Evolutionary conservation across 148 eudicot species (phyloP), one percentile per base, ranked within the genome.

Genomic region (Mesembryanthemum crystallinum): DNA sequence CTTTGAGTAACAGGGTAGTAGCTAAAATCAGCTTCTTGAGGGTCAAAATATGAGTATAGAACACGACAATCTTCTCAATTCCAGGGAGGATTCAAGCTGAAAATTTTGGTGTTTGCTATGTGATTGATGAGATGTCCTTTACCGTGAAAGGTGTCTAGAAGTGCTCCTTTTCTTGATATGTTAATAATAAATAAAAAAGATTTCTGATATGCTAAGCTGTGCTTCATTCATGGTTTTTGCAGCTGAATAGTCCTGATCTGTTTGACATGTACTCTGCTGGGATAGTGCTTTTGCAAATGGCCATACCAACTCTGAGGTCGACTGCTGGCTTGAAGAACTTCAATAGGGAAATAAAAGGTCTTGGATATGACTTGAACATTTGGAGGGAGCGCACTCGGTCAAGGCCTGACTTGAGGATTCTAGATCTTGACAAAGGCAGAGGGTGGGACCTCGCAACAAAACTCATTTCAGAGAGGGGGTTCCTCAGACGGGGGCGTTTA

Each of bases 221-320:
- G 59, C 27, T 37, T 25, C 59, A 67, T 28, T n/a, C 51, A 45
- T 57, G 11, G 21, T 69, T 80, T 17, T 81, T 88, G 86, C 91
- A 94, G 98, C 85, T 94, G 30, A 94, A 94, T 73, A 92, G 93
- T 71, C 98, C 98, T 51, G 98, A 94, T 83, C 83, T 94, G 7
- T 94, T 94, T 73, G 98, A 94, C 69, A 92, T 83, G 92, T 94
- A 94, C 81, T 94, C 98, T 68, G 96, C 97, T 78, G 97, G 98
- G 76, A 89, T 94, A 67, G 97, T 92, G 20, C 96, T 94, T 7
- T 12, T 94, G 79, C 98, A 94, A 86, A 94, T 94, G 98, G 92
- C 97, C 24, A 63, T 90, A 72, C 98, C 98, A 43, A 74, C 78
- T 51, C 86, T 94, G 37, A 94, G 98, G 82, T 86, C 97, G 4